Evolutionary conservation across 306 rosid genomes (phyloP).

Genomic region (Malus sylvestris): DNA sequence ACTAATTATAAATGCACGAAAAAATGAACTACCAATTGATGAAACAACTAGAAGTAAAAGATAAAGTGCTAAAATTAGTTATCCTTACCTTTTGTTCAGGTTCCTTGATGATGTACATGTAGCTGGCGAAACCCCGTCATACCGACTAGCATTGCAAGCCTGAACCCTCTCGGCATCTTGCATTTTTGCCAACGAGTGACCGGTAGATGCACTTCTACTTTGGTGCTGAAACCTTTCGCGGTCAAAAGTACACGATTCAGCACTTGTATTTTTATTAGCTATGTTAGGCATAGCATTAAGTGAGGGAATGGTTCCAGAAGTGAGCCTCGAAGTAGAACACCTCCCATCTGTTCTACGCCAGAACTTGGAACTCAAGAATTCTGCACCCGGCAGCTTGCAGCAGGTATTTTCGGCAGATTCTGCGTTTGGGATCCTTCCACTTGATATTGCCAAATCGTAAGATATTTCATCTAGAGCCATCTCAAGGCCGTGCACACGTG

Average conservation of each 20-base stretch:
- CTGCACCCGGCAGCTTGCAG: slow-evolving; percentile 92
- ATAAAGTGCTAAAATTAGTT: not conserved
- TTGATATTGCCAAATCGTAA: slow-evolving; percentile 70
- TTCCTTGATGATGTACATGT: slow-evolving; percentile 26
- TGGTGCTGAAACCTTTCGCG: slow-evolving; percentile 46
- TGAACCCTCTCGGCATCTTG: slow-evolving; percentile 36
- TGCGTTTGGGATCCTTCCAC: slow-evolving; percentile 44
- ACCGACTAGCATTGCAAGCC: slow-evolving; percentile 31
- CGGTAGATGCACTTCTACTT: slow-evolving; percentile 30
- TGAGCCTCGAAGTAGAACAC: slow-evolving; percentile 46
- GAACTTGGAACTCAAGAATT: slow-evolving; percentile 83
- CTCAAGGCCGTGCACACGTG: slow-evolving; percentile 88
- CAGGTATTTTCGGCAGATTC: slow-evolving; percentile 62
- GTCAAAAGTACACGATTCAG: slow-evolving; percentile 26
- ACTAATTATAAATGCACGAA: not conserved
- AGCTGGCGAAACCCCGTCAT: slow-evolving; percentile 30
- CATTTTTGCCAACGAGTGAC: slow-evolving; percentile 35
- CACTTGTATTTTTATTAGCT: slow-evolving; percentile 29
- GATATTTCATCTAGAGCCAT: slow-evolving; percentile 86
- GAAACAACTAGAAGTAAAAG: not conserved
- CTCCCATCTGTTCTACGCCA: slow-evolving; percentile 79
- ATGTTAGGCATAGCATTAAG: slow-evolving; percentile 26
- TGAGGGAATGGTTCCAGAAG: slow-evolving; percentile 36
- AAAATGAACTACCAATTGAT: not conserved
- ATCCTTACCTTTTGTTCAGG: slow-evolving; percentile 28